Conservation (phyloP, 768 basidiomycete genomes). For the Sarcomyxa edulis region DNA sequence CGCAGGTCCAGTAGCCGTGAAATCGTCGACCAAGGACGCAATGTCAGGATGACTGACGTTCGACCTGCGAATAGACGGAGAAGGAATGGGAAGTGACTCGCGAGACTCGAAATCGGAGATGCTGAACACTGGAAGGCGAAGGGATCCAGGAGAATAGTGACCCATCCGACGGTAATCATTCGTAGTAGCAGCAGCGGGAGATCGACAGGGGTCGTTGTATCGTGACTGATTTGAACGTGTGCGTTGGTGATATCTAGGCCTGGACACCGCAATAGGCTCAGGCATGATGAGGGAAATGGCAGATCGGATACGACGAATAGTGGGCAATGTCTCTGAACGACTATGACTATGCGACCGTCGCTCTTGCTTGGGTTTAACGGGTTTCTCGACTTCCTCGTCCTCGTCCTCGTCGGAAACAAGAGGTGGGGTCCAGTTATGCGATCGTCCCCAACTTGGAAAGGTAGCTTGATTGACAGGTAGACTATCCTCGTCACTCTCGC, state of each 20-base stretch:
- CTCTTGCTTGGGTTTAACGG: neutral
- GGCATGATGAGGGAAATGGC: slow-evolving; percentile 25
- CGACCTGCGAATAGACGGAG: slow-evolving; percentile 44
- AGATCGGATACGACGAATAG: slow-evolving; percentile 27
- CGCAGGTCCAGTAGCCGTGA: slow-evolving; percentile 52
- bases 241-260: neutral
- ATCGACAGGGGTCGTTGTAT: slow-evolving; percentile 5
- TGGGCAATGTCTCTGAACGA: slow-evolving; percentile 10
- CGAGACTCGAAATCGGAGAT: slow-evolving; percentile 34
- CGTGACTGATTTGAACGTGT: slow-evolving; percentile 3
- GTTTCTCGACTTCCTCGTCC: slow-evolving; percentile 5
- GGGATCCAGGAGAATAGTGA: slow-evolving; percentile 13
- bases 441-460: slow-evolving; percentile 50
- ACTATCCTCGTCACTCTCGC: slow-evolving; percentile 26
- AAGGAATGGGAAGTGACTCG: slow-evolving; percentile 32
- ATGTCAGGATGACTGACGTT: slow-evolving; percentile 54
- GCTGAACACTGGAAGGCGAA: slow-evolving; percentile 19
- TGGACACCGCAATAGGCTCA: slow-evolving; percentile 11
- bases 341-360: slow-evolving; percentile 1
- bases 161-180: too few relatives aligned
- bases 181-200: slow-evolving; percentile 7
- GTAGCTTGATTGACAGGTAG: slow-evolving; percentile 16
- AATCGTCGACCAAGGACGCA: slow-evolving; percentile 52
- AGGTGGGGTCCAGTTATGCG: slow-evolving; percentile 22
- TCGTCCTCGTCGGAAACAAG: slow-evolving; percentile 9